Conservation (phyloP, 2,329 filamentous ascomycete species). For the Alternaria arbusti region DNA sequence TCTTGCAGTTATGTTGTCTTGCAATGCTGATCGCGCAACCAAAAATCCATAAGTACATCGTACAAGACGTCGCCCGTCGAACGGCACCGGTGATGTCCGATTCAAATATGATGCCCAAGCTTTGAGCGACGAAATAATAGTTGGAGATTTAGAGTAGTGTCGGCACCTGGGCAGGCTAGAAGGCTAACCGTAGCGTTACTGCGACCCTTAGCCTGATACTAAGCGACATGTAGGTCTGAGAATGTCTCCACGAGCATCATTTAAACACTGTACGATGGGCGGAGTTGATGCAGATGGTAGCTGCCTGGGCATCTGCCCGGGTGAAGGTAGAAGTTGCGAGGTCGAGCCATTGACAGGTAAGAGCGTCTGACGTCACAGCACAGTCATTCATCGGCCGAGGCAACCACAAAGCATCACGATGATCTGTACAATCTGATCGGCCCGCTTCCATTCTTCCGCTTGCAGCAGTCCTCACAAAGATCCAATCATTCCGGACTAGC, state of each 20-base stretch:
- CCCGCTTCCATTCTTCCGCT: neutral
- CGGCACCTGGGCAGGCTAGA: neutral
- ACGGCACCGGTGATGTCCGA: neutral
- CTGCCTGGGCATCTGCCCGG: neutral
- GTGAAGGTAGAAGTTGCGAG: neutral
- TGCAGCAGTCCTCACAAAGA: conserved; percentile 5
- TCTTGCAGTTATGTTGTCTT: neutral
- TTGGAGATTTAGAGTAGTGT: neutral
- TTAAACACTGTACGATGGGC: too few relatives aligned
- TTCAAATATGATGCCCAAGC: neutral
- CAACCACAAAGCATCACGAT: neutral
- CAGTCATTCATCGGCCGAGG: conserved; percentile 7
- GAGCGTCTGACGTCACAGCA: conserved; percentile 12
- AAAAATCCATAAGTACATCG: neutral
- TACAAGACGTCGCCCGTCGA: neutral
- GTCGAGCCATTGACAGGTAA: neutral
- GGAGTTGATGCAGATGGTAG: neutral
- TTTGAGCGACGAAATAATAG: neutral
- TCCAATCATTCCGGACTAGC: conserved; percentile 10
- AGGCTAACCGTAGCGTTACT: neutral
- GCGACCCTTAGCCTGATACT: neutral
- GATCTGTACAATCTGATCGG: neutral
- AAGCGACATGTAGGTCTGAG: neutral
- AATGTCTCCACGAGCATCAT: too few relatives aligned
- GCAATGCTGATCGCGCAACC: neutral